These are phyloP conservation scores for Dissoconium aciculare DNA, from an alignment of 2,329 filamentous ascomycete species.

Conservation along the genomic window DNA sequence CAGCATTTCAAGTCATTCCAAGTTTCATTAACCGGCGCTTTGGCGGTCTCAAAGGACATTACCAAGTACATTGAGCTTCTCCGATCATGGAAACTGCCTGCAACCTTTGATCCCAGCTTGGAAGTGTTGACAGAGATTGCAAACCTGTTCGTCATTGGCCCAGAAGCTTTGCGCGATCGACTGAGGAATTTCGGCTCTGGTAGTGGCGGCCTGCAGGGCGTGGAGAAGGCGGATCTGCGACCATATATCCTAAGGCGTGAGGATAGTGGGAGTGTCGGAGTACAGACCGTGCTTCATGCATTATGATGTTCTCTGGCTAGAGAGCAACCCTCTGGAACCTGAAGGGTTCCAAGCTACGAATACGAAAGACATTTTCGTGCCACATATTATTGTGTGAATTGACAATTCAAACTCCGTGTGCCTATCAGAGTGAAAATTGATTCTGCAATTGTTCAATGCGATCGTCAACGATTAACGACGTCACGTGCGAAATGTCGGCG, in stretches of 20 bases:
- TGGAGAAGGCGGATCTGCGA: constrained; percentile 47
- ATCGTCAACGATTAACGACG: neutral
- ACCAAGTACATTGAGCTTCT: constrained; percentile 81
- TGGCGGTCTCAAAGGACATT: constrained; percentile 94
- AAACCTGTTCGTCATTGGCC: constrained; percentile 84
- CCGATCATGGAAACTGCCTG: constrained; percentile 58
- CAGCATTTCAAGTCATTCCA: constrained; percentile 91
- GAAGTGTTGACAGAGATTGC: constrained; percentile 88
- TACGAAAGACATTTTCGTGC: neutral
- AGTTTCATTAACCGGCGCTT: constrained; percentile 79
- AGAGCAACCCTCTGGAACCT: neutral
- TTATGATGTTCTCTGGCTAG: constrained; percentile 31
- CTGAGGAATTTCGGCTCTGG: constrained; percentile 29
- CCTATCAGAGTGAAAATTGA: too few species aligned
- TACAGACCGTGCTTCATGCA: constrained; percentile 65
- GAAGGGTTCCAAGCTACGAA: too few species aligned
- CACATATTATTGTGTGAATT: neutral
- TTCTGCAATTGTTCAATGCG: neutral
- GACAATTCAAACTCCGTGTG: neutral
- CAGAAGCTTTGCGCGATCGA: constrained; percentile 38
- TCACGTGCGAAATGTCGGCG: neutral
- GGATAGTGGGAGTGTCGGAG: constrained; percentile 63
- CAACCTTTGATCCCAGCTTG: constrained; percentile 41
- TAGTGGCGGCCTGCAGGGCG: constrained; percentile 24
- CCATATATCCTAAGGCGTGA: constrained; percentile 75